phyloP scores from a whole-genome alignment of 2,329 filamentous ascomycete genomes.

The Trichoderma aggressivum region DNA sequence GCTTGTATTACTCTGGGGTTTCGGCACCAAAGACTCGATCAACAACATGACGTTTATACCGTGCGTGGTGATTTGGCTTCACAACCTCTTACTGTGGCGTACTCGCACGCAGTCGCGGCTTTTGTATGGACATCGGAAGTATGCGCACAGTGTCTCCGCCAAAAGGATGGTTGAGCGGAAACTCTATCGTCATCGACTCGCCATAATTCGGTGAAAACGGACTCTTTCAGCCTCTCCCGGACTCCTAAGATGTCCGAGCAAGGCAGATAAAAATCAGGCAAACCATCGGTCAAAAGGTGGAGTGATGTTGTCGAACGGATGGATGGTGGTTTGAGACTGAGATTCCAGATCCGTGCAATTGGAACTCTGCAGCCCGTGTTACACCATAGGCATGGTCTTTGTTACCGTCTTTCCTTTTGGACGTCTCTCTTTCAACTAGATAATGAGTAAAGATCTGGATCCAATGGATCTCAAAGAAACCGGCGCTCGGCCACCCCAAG shows the following conservation, averaged over 20 bases:
- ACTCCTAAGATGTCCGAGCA: slow-evolving; percentile 2
- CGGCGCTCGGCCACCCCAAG: neutral
- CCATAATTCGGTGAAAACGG: slow-evolving; percentile 7
- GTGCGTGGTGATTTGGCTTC: neutral
- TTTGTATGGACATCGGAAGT: neutral
- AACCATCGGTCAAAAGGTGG: neutral
- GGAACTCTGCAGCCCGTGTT: neutral
- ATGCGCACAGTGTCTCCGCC: slow-evolving; percentile 13
- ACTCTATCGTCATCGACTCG: slow-evolving; percentile 14
- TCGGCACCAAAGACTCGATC: neutral
- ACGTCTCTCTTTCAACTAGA: neutral
- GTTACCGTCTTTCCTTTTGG: neutral
- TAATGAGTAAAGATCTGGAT: neutral
- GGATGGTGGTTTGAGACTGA: neutral
- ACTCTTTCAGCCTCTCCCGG: slow-evolving; percentile 2
- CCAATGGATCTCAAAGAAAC: neutral
- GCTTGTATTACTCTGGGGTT: neutral
- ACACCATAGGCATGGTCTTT: neutral
- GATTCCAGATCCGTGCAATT: neutral
- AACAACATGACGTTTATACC: neutral
- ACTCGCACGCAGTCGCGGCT: neutral
- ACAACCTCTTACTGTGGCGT: neutral
- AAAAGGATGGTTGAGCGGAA: neutral
- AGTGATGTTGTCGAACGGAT: neutral
- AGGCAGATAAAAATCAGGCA: neutral